Evolutionary conservation across 495 filamentous ascomycete species (phyloP).

Genomic region (Pyrenula aspistea): DNA sequence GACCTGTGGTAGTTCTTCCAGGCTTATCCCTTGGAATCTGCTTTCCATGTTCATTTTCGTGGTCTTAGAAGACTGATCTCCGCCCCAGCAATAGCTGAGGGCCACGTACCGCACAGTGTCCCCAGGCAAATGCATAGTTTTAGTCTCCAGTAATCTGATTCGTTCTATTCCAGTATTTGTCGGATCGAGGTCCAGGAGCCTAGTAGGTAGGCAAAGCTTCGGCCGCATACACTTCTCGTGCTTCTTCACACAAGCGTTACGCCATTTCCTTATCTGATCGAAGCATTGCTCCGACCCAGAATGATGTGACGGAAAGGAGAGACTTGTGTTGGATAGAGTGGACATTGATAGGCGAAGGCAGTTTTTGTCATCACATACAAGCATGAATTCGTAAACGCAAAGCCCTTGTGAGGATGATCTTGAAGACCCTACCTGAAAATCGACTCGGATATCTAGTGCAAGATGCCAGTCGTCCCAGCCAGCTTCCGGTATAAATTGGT

Average conservation of each 20-base stretch:
- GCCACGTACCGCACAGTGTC: slow-evolving; percentile 1
- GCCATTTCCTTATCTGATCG: neutral
- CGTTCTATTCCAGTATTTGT: neutral
- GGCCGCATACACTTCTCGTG: neutral
- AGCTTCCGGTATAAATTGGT: no score
- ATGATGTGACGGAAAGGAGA: neutral
- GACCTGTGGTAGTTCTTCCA: neutral
- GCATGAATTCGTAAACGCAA: neutral
- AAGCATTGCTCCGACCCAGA: neutral
- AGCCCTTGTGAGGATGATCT: no score
- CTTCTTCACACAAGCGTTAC: neutral
- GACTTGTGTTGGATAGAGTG: neutral
- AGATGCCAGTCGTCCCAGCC: neutral
- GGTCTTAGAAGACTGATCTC: neutral
- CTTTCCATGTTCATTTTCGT: neutral
- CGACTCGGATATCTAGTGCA: neutral
- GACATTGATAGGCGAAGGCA: neutral
- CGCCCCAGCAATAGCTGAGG: slow-evolving; percentile 6
- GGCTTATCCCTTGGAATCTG: neutral
- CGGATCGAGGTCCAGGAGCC: neutral
- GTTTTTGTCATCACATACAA: neutral
- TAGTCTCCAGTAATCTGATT: neutral
- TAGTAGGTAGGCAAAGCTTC: neutral
- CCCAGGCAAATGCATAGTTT: neutral
- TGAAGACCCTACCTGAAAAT: neutral